Evolutionary conservation across 176 grass and related monocot species (phyloP).

Genomic region (Ensete ventricosum): DNA sequence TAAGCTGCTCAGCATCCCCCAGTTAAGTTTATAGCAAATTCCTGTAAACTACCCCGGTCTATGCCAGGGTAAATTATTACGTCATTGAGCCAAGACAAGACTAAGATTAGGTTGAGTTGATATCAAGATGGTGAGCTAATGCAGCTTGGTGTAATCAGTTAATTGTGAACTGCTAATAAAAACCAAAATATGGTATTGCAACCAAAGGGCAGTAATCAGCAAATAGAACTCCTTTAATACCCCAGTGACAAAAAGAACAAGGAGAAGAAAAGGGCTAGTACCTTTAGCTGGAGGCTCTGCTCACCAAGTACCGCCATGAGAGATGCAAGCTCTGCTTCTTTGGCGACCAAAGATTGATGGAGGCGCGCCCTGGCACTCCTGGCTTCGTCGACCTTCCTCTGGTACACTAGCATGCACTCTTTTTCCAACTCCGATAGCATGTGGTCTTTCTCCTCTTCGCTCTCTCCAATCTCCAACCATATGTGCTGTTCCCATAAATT

Average conservation of each 20-base stretch:
- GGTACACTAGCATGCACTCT: constrained; percentile 86
- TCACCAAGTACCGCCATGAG: constrained; percentile 65
- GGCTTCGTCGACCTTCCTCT: constrained; percentile 67
- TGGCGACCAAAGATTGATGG: constrained; percentile 62
- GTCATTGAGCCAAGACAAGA: not conserved
- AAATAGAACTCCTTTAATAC: not conserved
- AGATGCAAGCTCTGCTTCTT: constrained; percentile 78
- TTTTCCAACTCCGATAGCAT: constrained; percentile 84
- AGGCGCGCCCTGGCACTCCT: constrained; percentile 49
- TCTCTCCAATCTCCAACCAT: constrained; percentile 92
- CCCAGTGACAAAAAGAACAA: not conserved
- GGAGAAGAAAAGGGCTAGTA: constrained; percentile 10
- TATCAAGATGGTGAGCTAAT: not conserved
- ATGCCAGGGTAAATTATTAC: not conserved
- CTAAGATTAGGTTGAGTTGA: not conserved
- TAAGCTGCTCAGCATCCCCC: not conserved
- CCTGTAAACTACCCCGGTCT: not conserved
- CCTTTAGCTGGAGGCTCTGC: constrained; percentile 50
- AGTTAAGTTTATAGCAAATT: no score
- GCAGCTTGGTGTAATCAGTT: not conserved
- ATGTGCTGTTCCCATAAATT: constrained; percentile 44
- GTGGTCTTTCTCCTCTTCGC: constrained; percentile 75
- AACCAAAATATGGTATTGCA: not conserved
- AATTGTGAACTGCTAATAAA: not conserved
- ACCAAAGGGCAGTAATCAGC: not conserved